These are phyloP conservation scores for Amanita rubescens DNA, from an alignment of 768 basidiomycete genomes.

Conservation along the genomic window DNA sequence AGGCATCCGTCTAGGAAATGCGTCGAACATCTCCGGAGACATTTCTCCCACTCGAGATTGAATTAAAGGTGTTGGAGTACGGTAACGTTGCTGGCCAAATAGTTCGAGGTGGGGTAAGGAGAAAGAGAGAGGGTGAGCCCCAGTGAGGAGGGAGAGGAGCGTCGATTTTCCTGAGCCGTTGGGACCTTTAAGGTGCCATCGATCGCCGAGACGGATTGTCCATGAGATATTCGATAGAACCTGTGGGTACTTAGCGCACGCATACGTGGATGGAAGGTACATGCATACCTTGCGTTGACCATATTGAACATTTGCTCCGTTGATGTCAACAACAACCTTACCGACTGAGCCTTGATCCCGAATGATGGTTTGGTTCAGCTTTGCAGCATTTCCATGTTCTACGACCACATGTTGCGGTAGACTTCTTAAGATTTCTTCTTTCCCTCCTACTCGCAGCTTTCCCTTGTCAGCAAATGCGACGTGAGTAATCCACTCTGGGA, in stretches of 20 bases:
- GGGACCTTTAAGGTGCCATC: slow-evolving; percentile 85
- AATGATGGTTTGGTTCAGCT: neutral
- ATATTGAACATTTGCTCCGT: slow-evolving; percentile 66
- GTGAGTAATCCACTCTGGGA: slow-evolving; percentile 71
- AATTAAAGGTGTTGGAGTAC: slow-evolving; percentile 66
- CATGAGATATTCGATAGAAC: slow-evolving; percentile 74
- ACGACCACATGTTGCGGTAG: neutral
- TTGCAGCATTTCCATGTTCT: neutral
- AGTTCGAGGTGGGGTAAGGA: slow-evolving; percentile 40
- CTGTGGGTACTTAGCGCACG: slow-evolving; percentile 26
- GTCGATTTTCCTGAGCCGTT: slow-evolving; percentile 98
- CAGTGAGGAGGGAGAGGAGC: slow-evolving; percentile 80
- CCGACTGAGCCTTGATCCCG: slow-evolving; percentile 5
- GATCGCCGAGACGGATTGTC: slow-evolving; percentile 73
- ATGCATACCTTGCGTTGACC: slow-evolving; percentile 47
- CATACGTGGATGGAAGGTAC: neutral
- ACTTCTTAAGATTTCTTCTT: slow-evolving; percentile 22
- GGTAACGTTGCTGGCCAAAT: slow-evolving; percentile 15
- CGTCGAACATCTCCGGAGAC: slow-evolving; percentile 85
- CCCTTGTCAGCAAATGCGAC: slow-evolving; percentile 47
- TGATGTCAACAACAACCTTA: slow-evolving; percentile 47
- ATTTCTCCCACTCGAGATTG: slow-evolving; percentile 68
- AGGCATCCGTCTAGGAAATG: slow-evolving; percentile 69
- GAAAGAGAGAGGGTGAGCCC: slow-evolving; percentile 82
- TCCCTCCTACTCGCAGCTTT: slow-evolving; percentile 44